Evolutionary conservation across 2,329 filamentous ascomycete genomes (phyloP).

Genomic region (Pseudomassariella vexata): DNA sequence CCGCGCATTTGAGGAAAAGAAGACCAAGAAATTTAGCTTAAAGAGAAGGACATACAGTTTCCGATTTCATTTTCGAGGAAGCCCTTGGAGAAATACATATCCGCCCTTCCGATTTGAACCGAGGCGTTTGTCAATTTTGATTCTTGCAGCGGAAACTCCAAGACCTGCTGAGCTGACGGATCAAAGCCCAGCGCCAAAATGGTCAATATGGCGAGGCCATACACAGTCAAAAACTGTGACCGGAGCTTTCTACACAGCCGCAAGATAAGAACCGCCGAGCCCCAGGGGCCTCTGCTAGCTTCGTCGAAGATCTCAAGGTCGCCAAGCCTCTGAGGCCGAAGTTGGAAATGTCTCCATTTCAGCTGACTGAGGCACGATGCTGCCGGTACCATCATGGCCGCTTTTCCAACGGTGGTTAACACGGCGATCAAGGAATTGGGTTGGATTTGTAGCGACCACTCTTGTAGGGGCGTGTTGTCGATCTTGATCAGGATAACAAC

Average conservation of each 20-base stretch:
- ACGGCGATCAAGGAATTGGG: constrained; percentile 22
- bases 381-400: constrained; percentile 13
- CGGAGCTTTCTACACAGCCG: constrained; percentile 1
- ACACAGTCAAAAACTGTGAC: constrained; percentile 3
- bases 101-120: neutral
- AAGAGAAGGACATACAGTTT: too few species aligned
- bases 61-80: neutral
- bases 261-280: constrained; percentile 8
- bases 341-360: constrained; percentile 16
- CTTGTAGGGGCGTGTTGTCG: constrained; percentile 8
- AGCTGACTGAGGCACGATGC: constrained; percentile 16
- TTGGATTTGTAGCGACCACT: constrained; percentile 13
- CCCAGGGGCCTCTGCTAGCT: constrained; percentile 18
- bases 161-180: constrained; percentile 11
- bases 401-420: constrained; percentile 13
- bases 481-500: constrained; percentile 9
- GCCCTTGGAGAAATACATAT: neutral
- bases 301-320: constrained; percentile 16
- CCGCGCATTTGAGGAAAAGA: neutral
- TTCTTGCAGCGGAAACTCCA: constrained; percentile 4
- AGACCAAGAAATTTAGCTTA: neutral
- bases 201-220: constrained; percentile 9
- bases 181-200: constrained; percentile 10
- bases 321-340: constrained; percentile 4
- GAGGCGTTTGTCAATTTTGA: neutral